Base-by-base conservation (phyloP, 83 land plant genomes). In the Diphasiastrum complanatum region DNA sequence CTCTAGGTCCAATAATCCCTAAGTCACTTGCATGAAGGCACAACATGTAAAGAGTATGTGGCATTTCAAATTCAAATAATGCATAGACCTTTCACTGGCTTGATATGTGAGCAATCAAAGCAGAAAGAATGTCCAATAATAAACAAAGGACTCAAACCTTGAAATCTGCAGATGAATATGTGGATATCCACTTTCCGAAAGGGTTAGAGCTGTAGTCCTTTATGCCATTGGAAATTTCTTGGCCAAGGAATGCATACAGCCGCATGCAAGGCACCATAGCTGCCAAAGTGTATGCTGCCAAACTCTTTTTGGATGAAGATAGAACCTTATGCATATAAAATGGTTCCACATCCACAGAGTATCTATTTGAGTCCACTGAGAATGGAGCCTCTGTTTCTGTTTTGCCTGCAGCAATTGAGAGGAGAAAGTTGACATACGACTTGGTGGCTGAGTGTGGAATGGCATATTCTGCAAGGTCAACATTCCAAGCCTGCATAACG, bases 261-360 rank as follows among this genome's bases (percentile, higher is more conserved):
- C 83, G 85, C 91, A 89, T 83, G 68, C 96, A 89, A 34, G 98
- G 98, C 10, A 86, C 76, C 96, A 92, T 85, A 16, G 98, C 91
- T 49, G 81, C 89, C 3, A 92, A 71, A 10, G 85, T 85, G 41
- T 80, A 79, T 4, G 96, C 85, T 27, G 48, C 27, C 38, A 30
- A 16, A 4, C 30, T 37, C 34, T 14, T 31, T 18, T 45, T n/a
- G 16, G 19, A 22, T 24, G 86, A 83, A n/a, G n/a, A n/a, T n/a
- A n/a, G n/a, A n/a, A 40, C 16, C 43, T 40, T 8, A 40, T 8
- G 43, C 8, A 40, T 40, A 40, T 8, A 40, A 40, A 40, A 40
- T 16, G 16, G 16, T 8, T 40, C 8, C 12, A 8, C 8, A 16
- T 8, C 16, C 43, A 40, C 16, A 8, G 16, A 8, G 16, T 8